Conservation (phyloP, 2,329 filamentous ascomycete species). For the Bipolaris sorokiniana region DNA sequence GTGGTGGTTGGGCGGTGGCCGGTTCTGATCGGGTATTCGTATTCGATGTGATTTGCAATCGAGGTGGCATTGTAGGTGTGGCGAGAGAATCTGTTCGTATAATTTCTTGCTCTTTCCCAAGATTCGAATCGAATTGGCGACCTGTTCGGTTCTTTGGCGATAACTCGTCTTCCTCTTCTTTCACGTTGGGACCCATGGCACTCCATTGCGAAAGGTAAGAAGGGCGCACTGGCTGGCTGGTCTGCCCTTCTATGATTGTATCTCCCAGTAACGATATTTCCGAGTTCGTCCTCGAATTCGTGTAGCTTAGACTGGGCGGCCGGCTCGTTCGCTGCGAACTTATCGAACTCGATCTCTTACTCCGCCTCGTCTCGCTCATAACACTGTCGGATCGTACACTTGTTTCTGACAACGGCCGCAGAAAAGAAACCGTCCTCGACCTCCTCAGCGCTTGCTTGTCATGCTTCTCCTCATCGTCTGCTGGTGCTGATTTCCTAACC, state of each 20-base stretch:
- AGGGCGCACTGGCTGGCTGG: slow-evolving; percentile 11
- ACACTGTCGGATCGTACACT: slow-evolving; percentile 21
- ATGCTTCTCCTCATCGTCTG: slow-evolving; percentile 25
- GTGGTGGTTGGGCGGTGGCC: neutral
- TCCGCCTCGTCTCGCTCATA: slow-evolving; percentile 13
- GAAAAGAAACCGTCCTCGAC: slow-evolving; percentile 40
- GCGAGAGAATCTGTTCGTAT: neutral
- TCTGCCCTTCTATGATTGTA: slow-evolving; percentile 7
- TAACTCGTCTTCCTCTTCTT: neutral
- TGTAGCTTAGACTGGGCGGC: slow-evolving; percentile 29
- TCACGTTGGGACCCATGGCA: neutral
- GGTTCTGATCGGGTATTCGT: neutral
- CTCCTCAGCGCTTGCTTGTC: slow-evolving; percentile 32
- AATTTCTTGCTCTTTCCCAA: neutral
- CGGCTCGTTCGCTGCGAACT: slow-evolving; percentile 27
- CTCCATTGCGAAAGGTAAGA: slow-evolving; percentile 13
- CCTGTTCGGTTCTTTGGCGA: neutral
- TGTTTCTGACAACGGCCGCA: slow-evolving; percentile 35
- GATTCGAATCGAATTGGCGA: neutral
- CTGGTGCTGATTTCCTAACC: slow-evolving; percentile 20
- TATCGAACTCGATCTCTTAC: slow-evolving; percentile 27
- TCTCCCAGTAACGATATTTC: slow-evolving; percentile 26
- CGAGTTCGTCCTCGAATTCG: slow-evolving; percentile 31
- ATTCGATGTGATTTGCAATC: neutral
- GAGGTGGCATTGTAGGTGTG: neutral